Percentiles rank a stretch among this genome's conserved stretches.
phyloP scores from a whole-genome alignment of 306 rosid genomes.

The Quercus agrifolia region DNA sequence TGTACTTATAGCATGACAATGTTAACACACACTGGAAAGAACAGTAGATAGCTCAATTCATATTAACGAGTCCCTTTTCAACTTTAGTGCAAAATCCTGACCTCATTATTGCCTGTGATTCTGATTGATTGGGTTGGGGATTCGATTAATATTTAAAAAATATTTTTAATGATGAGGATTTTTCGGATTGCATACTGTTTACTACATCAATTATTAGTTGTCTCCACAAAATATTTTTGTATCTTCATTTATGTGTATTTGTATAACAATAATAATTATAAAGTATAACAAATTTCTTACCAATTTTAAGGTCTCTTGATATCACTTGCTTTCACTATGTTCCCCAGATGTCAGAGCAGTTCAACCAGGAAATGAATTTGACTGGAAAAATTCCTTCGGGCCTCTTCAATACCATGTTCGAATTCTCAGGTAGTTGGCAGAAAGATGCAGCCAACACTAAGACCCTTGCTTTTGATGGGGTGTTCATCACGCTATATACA shows the following conservation, averaged over 20 bases:
- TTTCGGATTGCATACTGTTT: not conserved
- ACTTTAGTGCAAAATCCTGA: not conserved
- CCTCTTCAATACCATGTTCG: slow-evolving; percentile 91
- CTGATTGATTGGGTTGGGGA: not conserved
- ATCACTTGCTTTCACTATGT: slow-evolving; percentile 9
- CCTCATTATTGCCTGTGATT: not conserved
- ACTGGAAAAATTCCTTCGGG: slow-evolving; percentile 97
- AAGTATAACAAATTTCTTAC: not conserved
- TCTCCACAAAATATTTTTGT: not conserved
- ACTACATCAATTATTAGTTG: not conserved
- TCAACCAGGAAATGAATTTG: slow-evolving; percentile 85
- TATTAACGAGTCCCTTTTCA: no score
- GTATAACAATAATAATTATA: not conserved
- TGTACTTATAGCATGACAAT: no score
- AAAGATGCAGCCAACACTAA: slow-evolving; percentile 90
- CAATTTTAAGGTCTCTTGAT: not conserved
- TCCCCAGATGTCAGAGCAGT: slow-evolving; percentile 96
- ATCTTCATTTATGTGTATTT: not conserved
- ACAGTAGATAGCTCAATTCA: no score
- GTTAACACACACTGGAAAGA: no score
- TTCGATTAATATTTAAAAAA: not conserved
- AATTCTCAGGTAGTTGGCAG: slow-evolving; percentile 96
- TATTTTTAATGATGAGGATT: not conserved
- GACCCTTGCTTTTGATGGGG: slow-evolving; percentile 94
- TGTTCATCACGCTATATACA: slow-evolving; percentile 83